These are phyloP conservation scores for Paecilomyces formosus DNA, from an alignment of 2,329 filamentous ascomycete genomes.

Conservation along the genomic window DNA sequence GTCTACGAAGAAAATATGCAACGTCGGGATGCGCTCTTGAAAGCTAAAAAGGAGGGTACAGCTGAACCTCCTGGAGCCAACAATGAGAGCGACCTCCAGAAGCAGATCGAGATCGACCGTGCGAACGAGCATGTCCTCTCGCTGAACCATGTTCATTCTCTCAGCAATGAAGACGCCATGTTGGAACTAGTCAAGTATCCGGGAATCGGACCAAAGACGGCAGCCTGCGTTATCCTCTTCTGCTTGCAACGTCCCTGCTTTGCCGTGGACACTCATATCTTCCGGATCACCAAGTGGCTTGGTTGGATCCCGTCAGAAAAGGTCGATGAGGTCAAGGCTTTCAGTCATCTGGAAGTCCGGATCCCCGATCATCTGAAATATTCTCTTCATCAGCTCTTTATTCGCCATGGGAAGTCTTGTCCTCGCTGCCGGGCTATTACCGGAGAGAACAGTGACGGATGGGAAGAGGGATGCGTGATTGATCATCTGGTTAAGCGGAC, in stretches of 20 bases:
- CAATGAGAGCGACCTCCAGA: constrained; percentile 40
- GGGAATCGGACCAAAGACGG: constrained; percentile 60
- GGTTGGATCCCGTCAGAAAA: constrained; percentile 50
- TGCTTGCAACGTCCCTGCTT: constrained; percentile 57
- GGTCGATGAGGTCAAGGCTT: constrained; percentile 43
- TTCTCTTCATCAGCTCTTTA: constrained; percentile 54
- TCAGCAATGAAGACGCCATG: constrained; percentile 52
- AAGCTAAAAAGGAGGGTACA: constrained; percentile 35
- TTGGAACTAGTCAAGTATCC: constrained; percentile 51
- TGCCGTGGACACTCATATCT: constrained; percentile 61
- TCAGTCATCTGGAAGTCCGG: constrained; percentile 52
- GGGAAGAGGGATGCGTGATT: constrained; percentile 58
- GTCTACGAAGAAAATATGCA: constrained; percentile 61
- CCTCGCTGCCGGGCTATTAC: constrained; percentile 55
- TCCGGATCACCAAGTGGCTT: constrained; percentile 55
- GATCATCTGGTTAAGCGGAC: constrained; percentile 54
- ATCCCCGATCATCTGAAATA: constrained; percentile 59
- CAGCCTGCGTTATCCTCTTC: constrained; percentile 58
- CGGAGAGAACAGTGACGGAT: constrained; percentile 52
- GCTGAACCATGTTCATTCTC: constrained; percentile 52
- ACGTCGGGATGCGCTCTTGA: constrained; percentile 44
- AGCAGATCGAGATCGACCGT: constrained; percentile 50
- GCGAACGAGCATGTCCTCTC: constrained; percentile 56
- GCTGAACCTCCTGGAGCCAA: constrained; percentile 38
- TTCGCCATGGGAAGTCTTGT: constrained; percentile 56